Evolutionary conservation across 345 rosid genomes (phyloP), one percentile per base, ranked within the genome.

Genomic region (Populus tremula): DNA sequence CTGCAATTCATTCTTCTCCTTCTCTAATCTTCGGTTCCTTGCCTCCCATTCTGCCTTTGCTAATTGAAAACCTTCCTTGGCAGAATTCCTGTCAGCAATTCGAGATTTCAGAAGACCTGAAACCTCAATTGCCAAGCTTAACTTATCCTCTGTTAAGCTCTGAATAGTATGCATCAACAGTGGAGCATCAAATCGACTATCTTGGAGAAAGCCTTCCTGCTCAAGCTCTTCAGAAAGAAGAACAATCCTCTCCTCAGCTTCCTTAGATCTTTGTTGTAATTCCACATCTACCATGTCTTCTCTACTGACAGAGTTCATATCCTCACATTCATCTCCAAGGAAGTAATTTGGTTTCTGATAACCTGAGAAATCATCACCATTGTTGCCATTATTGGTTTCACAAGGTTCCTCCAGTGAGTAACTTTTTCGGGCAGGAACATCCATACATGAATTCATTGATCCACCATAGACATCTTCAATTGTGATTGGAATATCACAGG

Each of bases 1-100:
- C 84, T 93, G 97, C 85, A 92, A 83, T 79, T 93, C 98, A 67
- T 80, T 77, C 85, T 89, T 93, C 85, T 96, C 98, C 77, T 84
- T 92, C 80, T 91, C 97, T 36, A 93, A 74, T 82, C 91, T 89
- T 69, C 82, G 85, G 71, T 83, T 81, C 67, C 76, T 85, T 70
- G 89, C 85, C 70, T 88, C 91, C 77, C 86, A 70, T 67, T 96
- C 98, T 67, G 78, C 79, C 84, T 87, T 93, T 29, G 81, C 81
- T 81, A 82, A 70, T 78, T 87, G 85, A 59, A 89, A 82, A 70
- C 87, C 89, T 85, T 91, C 94, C 89, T 84, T 87, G n/a, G 82
- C 77, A 74, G 88, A 86, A 85, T 78, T 85, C 84, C 91, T 90
- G 80, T 94, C 96, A 23, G 78, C 83, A 85, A 92, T 87, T 81